Base-by-base conservation (phyloP, 192 early-diverging fungal genomes). In the Phlyctochytrium bullatum region DNA sequence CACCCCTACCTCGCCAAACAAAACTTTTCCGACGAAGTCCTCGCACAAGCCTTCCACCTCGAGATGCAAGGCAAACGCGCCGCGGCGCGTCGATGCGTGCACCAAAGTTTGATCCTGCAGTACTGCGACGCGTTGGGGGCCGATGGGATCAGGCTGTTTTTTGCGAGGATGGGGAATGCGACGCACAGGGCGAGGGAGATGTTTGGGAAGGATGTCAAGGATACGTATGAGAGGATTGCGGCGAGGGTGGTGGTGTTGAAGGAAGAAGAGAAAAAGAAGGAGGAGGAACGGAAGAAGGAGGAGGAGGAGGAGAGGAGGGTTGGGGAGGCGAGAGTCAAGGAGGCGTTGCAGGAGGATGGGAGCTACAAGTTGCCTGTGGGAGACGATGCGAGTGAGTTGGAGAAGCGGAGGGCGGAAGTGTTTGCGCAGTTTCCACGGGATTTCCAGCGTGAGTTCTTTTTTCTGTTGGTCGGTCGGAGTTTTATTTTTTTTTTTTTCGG, bases 131-230 rank as follows among this genome's bases (percentile, higher is more conserved):
- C 90, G 35, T 81, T 98, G 34, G 93, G 94, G 36, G 74, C 81
- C 50, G 88, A 92, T 66, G 96, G 96, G 31, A 85, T 93, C 20
- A 80, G 78, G 23, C 69, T 93, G 28, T 98, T 98, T 71, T 94
- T 95, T 74, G 73, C 73, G 47, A 89, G 80, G 61, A 33, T 82
- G 23, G 56, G 34, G 29, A 83, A 90, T 51, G 66, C 80, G 30
- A 68, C 74, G 28, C 78, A 77, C 28, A 78, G 65, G 40, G 91
- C 93, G 1, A 83, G 84, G 36, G 80, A 88, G 28, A 88, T 95
- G 80, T 97, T 97, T 75, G 73, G 80, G 64, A 85, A 86, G 50
- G 96, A 98, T 77, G 90, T 96, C n/a, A 78, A 87, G 14, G 80
- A 88, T 17, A 93, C 92, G 17, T 94, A 93, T 75, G 81, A 80